Evolutionary conservation across 176 grass and related monocot species (phyloP), one percentile per base, ranked within the genome.

Genomic region (Tillandsia leiboldiana): DNA sequence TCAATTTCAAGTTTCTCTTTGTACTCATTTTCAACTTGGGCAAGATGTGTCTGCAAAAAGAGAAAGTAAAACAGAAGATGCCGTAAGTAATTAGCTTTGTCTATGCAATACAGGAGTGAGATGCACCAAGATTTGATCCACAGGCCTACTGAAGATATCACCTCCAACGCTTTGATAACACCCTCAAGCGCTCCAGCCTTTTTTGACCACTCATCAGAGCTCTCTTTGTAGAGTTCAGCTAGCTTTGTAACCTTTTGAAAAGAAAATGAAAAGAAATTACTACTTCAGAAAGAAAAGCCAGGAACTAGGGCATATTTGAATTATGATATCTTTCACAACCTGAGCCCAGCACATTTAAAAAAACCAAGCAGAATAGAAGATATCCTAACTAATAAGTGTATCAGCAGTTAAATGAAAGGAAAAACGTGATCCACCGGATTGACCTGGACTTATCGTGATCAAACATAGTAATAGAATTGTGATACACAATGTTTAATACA

Each of bases 101-200:
- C 56, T 61, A 61, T 18, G 56, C 15, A 61, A 61, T 18, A 61
- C 7, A 23, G 56, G 8, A 18, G 22, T 9, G 20, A 20, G 15
- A 61, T 4, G 5, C 53, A 57, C 3, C 8, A 23, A 18, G 56
- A 61, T 61, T 61, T 61, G 8, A 61, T 23, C 17, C 13, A 9
- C 56, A 15, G 22, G 22, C 70, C 72, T 33, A 72, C 63, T 59
- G 12, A 70, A 73, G 61, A 48, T 10, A 18, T 84, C 69, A 99
- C 94, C 94, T 99, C 84, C 80, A 99, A 83, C 73, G 94, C 89
- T 90, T 99, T 93, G 70, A 99, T 93, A 75, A 99, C 94, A 71
- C 94, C 94, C 74, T 99, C 94, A 20, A 99, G 94, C 73, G 93
- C 87, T 57, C 87, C 87, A 18, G 87, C 73, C 54, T 93, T 99